Evolutionary conservation across 768 basidiomycete species (phyloP), one percentile per base, ranked within the genome.

Genomic region (Naganishia onofrii): DNA sequence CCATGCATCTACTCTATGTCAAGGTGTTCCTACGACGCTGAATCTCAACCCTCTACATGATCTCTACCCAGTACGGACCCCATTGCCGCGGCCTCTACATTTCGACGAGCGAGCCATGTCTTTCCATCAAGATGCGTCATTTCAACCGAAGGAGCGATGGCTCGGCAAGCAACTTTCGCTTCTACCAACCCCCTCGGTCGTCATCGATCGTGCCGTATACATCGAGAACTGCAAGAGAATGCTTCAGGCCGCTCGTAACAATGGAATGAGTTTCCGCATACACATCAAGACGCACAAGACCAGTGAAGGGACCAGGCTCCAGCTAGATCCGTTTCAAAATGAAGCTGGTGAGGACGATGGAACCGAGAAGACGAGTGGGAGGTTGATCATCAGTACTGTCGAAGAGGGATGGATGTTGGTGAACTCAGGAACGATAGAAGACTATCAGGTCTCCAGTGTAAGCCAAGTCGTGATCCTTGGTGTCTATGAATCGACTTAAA

Each of bases 361-460:
- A 36, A 12, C 44, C 28, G 63, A 26, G 57, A 44, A 42, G 8
- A 29, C 36, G n/a, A 3, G 13, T 23, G n/a, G 48, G 48, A 63
- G 57, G 56, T 63, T 69, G 68, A 54, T 87, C 88, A 5, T 86
- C 92, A 38, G 85, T 90, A 32, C 89, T 90, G 9, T 93, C 90
- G n/a, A 92, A 90, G 92, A 93, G 79, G 89, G 89, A 5, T 90
- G 90, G 88, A 84, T 87, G 70, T 84, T 92, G 8, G 84, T 90
- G 23, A 83, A 84, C 57, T 84, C 84, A 6, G 90, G 90, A 15
- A 79, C 92, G 56, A 85, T 90, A 26, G 83, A 85, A 12, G 90
- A 92, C 70, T 87, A 87, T 2, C 86, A 85, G 1, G 88, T 92
- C 28, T 88, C 88, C 78, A 90, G 93, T 83, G 92, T 91, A 69